Conservation (phyloP, 495 filamentous ascomycete species). For the Collariella sp. region DNA sequence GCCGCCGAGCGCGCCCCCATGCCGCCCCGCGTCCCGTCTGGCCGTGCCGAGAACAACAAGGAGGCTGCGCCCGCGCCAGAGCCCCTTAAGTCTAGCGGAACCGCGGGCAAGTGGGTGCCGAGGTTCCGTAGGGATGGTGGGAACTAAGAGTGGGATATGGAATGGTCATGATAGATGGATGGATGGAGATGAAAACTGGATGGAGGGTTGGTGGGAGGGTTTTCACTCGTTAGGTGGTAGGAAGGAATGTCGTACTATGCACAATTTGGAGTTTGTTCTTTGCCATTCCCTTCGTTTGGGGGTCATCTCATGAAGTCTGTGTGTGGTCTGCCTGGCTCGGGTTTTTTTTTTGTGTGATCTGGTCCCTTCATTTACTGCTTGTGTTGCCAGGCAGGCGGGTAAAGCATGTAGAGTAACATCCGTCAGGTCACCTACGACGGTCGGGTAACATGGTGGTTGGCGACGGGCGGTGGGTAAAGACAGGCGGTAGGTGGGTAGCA, state of each 20-base stretch:
- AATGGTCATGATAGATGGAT: background rate
- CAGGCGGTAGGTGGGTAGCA: background rate
- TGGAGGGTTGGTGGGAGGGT: background rate
- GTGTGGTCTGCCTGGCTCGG: background rate
- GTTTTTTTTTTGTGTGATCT: background rate
- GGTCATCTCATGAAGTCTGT: background rate
- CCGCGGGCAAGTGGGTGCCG: constrained; percentile 40
- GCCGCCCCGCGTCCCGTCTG: constrained; percentile 19
- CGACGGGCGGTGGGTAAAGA: background rate
- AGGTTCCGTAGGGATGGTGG: constrained; percentile 26
- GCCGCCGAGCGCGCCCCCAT: constrained; percentile 18
- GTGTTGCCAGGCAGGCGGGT: background rate
- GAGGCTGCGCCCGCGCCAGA: constrained; percentile 27
- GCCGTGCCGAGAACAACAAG: constrained; percentile 25
- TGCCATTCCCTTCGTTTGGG: background rate
- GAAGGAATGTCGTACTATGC: background rate
- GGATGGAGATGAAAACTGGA: background rate
- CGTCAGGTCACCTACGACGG: background rate
- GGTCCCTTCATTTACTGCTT: background rate
- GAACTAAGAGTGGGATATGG: background rate
- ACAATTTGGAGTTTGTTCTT: too few relatives aligned
- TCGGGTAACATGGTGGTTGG: background rate
- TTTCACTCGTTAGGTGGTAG: background rate
- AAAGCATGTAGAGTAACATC: background rate
- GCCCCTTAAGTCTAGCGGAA: constrained; percentile 36